phyloP scores from a whole-genome alignment of 768 basidiomycete species.

The Tephrocybe sp. region DNA sequence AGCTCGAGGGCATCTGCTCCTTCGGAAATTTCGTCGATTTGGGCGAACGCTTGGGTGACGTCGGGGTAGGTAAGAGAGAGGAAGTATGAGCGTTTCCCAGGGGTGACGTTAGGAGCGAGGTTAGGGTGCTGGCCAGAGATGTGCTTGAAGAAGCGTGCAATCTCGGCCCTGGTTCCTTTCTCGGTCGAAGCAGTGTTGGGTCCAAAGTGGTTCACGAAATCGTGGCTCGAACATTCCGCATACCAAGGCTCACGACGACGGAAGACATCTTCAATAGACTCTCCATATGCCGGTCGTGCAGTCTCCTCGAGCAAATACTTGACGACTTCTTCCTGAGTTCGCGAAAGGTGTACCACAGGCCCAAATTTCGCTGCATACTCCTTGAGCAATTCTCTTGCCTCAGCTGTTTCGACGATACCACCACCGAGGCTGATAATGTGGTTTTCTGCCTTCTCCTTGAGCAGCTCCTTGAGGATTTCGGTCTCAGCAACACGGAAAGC shows the following conservation, averaged over 20 bases:
- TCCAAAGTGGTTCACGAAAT: slow-evolving; percentile 77
- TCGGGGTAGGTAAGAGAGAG: slow-evolving; percentile 92
- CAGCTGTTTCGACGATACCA: slow-evolving; percentile 86
- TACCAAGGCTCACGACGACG: slow-evolving; percentile 85
- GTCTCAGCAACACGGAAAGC: slow-evolving; percentile 86
- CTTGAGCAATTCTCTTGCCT: slow-evolving; percentile 71
- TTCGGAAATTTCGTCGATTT: slow-evolving; percentile 70
- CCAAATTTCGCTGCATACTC: slow-evolving; percentile 60
- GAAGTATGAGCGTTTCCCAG: slow-evolving; percentile 81
- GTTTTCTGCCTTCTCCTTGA: slow-evolving; percentile 52
- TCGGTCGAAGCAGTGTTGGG: slow-evolving; percentile 19
- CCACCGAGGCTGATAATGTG: slow-evolving; percentile 92
- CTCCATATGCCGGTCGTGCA: slow-evolving; percentile 85
- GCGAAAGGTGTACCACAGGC: slow-evolving; percentile 81
- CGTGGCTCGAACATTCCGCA: slow-evolving; percentile 74
- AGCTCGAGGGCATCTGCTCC: slow-evolving; percentile 94
- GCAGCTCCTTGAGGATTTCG: slow-evolving; percentile 64
- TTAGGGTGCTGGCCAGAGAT: slow-evolving; percentile 76
- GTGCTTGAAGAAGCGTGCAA: slow-evolving; percentile 85
- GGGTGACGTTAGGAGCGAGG: slow-evolving; percentile 49
- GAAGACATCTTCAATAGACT: slow-evolving; percentile 83
- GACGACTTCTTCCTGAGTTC: slow-evolving; percentile 81
- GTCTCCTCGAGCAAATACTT: slow-evolving; percentile 76
- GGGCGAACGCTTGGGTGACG: slow-evolving; percentile 62
- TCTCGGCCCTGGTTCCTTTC: slow-evolving; percentile 55